These are phyloP conservation scores for Pseudogymnoascus sp. DNA, from an alignment of 2,329 filamentous ascomycete genomes.

Conservation along the genomic window DNA sequence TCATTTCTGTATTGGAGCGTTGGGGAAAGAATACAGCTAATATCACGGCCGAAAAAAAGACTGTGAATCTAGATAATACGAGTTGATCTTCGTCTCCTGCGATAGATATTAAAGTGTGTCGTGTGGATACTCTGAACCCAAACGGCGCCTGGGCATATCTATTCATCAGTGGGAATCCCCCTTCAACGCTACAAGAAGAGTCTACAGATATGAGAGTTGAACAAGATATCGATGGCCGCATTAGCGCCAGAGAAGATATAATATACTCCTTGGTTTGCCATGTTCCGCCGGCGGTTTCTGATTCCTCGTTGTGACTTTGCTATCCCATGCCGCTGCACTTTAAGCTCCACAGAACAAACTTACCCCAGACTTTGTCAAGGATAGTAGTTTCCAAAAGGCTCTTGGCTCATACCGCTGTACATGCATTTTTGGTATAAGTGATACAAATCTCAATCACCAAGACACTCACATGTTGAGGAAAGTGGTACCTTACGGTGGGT, in stretches of 20 bases:
- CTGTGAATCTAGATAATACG: not conserved
- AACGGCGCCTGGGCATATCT: not conserved
- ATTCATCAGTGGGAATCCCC: not conserved
- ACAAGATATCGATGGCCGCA: not conserved
- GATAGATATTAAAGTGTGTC: not conserved
- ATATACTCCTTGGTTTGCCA: not conserved
- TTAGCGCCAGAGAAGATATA: not conserved
- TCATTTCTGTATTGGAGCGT: slow-evolving; percentile 18
- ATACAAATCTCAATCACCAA: not conserved
- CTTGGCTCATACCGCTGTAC: not conserved
- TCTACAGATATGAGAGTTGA: not conserved
- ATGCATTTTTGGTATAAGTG: not conserved
- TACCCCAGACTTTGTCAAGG: not conserved
- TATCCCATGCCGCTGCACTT: not conserved
- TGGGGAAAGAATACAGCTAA: not conserved
- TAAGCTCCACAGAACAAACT: not conserved
- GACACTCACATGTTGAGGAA: not conserved
- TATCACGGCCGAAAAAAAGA: not conserved
- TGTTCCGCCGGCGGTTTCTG: not conserved
- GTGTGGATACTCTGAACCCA: not conserved
- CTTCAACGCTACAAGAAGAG: not conserved
- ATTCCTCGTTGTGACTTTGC: not conserved
- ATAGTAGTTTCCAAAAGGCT: not conserved
- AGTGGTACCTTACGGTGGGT: not conserved
- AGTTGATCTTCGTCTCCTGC: not conserved